Conservation (phyloP, 2,329 filamentous ascomycete species). For the Madurella fahalii region DNA sequence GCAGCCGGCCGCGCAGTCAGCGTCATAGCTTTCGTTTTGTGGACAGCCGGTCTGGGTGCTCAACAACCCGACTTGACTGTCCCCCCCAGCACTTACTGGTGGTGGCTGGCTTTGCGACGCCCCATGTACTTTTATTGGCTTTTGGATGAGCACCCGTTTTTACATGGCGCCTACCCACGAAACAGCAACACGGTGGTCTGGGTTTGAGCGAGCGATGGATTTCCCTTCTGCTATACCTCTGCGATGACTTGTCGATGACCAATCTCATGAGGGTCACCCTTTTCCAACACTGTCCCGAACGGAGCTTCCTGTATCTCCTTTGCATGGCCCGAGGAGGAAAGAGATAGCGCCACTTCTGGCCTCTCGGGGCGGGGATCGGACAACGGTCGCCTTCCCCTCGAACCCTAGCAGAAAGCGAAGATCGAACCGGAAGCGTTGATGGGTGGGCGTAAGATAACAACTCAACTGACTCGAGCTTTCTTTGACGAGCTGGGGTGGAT, state of each 20-base stretch:
- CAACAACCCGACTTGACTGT: background rate
- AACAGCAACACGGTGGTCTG: background rate
- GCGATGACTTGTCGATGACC: background rate
- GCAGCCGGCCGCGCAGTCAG: constrained; percentile 4
- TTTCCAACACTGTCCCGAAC: background rate
- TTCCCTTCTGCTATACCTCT: constrained; percentile 5
- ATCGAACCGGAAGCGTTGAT: background rate
- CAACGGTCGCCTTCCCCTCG: background rate
- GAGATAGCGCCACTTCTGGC: background rate
- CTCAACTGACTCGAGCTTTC: background rate
- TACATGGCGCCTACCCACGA: background rate
- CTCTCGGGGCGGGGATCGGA: background rate
- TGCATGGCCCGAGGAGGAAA: background rate
- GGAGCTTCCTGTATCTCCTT: background rate
- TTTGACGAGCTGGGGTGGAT: background rate
- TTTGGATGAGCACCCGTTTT: background rate
- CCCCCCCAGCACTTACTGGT: background rate
- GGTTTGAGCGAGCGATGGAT: background rate
- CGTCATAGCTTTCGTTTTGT: background rate
- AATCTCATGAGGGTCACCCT: background rate
- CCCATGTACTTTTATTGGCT: constrained; percentile 5
- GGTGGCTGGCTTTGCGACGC: background rate
- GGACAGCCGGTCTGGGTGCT: background rate
- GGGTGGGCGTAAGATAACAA: background rate
- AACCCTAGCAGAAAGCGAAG: background rate